Percentiles rank a stretch among this genome's conserved stretches.
These are phyloP conservation scores for Aspergillus cejpii DNA, from an alignment of 2,329 filamentous ascomycete species.

Conservation along the genomic window DNA sequence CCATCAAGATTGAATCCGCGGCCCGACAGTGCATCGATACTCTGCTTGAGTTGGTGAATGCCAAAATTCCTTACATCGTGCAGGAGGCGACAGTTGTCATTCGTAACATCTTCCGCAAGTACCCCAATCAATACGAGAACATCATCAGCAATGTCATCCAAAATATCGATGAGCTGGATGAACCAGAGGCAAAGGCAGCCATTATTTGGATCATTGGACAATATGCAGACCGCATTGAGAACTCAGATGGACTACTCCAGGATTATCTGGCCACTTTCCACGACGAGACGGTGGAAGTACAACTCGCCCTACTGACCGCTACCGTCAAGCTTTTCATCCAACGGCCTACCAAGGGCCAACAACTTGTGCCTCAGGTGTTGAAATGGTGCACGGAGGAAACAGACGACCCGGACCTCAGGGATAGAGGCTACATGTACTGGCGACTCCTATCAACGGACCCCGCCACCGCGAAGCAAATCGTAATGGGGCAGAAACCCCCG, in stretches of 20 bases:
- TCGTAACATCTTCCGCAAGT: conserved; percentile 98
- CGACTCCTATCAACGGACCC: conserved; percentile 89
- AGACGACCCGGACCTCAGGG: conserved; percentile 94
- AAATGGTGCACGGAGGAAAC: conserved; percentile 99
- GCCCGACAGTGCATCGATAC: conserved; percentile 87
- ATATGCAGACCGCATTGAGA: conserved; percentile 95
- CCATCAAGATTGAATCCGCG: conserved; percentile 96
- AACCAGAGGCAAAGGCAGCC: conserved; percentile 94
- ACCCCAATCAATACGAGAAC: conserved; percentile 96
- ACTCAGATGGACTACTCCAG: conserved; percentile 85
- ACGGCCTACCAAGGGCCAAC: conserved; percentile 85
- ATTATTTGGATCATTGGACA: conserved; percentile 99
- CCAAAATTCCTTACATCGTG: conserved; percentile 98
- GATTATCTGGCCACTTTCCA: conserved; percentile 92
- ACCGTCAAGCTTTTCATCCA: conserved; percentile 98
- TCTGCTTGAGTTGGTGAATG: conserved; percentile 84
- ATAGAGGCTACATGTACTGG: conserved; percentile 99
- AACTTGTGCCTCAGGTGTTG: conserved; percentile 85
- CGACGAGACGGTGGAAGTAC: conserved; percentile 92
- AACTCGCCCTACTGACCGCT: conserved; percentile 86
- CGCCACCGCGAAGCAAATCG: conserved; percentile 72
- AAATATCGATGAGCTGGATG: conserved; percentile 91
- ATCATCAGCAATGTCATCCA: conserved; percentile 95
- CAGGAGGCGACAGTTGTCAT: conserved; percentile 99
- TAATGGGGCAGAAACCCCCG: conserved; percentile 95